Conservation (phyloP, 352 stramenopile genomes). For the Globisporangium emineosum region DNA sequence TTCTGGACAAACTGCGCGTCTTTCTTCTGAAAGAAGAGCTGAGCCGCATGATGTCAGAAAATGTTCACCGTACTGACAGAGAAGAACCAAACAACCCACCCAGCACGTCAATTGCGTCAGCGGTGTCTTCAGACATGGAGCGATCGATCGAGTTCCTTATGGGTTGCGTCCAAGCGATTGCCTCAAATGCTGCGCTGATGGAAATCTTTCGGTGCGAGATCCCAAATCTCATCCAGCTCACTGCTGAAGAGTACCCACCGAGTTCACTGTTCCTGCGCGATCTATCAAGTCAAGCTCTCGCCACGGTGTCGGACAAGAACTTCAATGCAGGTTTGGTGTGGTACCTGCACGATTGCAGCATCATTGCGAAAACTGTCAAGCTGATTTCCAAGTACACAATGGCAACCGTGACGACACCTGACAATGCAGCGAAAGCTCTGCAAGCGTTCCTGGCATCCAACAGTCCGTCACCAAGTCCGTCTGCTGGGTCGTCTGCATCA, state of each 20-base stretch:
- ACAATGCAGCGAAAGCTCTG: conserved; percentile 34
- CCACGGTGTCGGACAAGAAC: conserved; percentile 45
- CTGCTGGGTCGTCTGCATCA: background rate
- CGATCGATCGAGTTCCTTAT: conserved; percentile 51
- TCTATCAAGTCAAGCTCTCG: conserved; percentile 38
- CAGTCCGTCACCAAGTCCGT: no score
- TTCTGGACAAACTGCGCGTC: conserved; percentile 50
- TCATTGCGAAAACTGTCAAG: conserved; percentile 42
- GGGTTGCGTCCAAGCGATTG: conserved; percentile 56
- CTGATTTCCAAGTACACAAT: conserved; percentile 38
- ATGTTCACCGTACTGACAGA: background rate
- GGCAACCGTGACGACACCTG: conserved; percentile 28
- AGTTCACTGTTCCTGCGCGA: conserved; percentile 46
- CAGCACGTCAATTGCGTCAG: no score
- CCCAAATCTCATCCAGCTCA: conserved; percentile 58
- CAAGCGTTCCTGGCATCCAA: conserved; percentile 13
- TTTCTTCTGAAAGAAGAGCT: conserved; percentile 51
- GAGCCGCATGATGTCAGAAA: conserved; percentile 15
- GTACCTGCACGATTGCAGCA: conserved; percentile 71
- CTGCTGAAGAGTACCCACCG: conserved; percentile 59
- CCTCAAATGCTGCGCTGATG: conserved; percentile 45
- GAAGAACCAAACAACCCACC: background rate
- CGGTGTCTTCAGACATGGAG: conserved; percentile 24
- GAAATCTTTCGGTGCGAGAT: conserved; percentile 71
- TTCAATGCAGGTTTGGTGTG: conserved; percentile 72